Base-by-base conservation (phyloP, 441 rosid genomes). In the Erysimum pusillum region DNA sequence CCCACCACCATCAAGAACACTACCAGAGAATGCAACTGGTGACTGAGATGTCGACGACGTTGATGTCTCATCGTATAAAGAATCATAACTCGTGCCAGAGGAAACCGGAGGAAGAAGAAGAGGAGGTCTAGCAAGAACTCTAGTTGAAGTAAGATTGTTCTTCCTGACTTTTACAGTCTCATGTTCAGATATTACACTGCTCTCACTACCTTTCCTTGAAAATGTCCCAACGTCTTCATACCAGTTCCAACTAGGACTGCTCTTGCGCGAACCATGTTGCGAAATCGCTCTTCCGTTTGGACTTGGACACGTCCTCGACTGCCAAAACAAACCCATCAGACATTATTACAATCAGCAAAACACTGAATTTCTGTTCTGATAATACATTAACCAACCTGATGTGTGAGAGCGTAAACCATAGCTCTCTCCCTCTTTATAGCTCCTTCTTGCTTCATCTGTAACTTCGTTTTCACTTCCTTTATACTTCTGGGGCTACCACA, bases 361-460 rank as follows among this genome's bases (percentile, higher is more conserved):
- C 46, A 53, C 18, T 2, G 10, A 5, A 13, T 51, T 61, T 74
- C 54, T 14, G 59, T 69, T 86, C 10, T 13, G 44, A 56, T 63
- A 7, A 28, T 7, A 31, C n/a, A 63, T 25, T 57, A 25, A 57
- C 63, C 66, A 63, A 93, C 99, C 97, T 87, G 90, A 80, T 90
- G 88, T 28, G 85, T 83, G 54, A 83, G 79, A 25, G 89, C 79
- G 53, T 96, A 91, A 6, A 92, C 95, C 78, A 80, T 83, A 72
- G 97, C 96, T 84, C 98, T 90, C 77, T 96, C 97, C 82, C 98
- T 91, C 85, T 92, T 90, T 34, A 92, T 79, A 60, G 88, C 89
- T 66, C 88, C 97, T 83, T 89, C 92, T 80, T 85, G 97, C 82
- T 81, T 92, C 90, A 86, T 76, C 31, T 86, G 86, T 65, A 87